Conservation (phyloP, 169 alveolate species). For the Eimeria brunetti region DNA sequence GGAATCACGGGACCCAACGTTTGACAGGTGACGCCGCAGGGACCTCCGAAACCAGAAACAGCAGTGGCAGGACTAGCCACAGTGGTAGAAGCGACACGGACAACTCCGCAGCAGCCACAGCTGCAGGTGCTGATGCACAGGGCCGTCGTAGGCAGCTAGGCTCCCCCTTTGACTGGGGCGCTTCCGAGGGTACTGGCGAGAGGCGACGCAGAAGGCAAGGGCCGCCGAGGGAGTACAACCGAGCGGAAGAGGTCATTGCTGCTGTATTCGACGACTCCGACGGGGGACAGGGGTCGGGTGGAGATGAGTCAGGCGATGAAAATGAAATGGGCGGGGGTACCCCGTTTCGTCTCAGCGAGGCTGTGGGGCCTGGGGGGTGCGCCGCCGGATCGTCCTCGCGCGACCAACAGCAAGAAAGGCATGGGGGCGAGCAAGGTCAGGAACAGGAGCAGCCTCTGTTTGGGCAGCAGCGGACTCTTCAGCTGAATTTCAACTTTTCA, state of each 20-base stretch:
- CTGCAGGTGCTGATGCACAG: slow-evolving; percentile 21
- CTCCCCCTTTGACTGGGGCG: slow-evolving; percentile 64
- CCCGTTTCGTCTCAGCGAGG: slow-evolving; percentile 42
- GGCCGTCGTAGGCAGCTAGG: slow-evolving; percentile 38
- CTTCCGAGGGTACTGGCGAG: slow-evolving; percentile 6
- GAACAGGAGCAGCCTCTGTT: slow-evolving; percentile 26
- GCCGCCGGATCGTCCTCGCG: background rate
- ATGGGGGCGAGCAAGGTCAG: background rate
- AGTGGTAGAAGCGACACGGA: background rate
- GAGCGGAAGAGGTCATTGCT: slow-evolving; percentile 70
- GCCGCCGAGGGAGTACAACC: slow-evolving; percentile 22
- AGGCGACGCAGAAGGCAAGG: slow-evolving; percentile 52
- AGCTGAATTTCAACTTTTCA: slow-evolving; percentile 55
- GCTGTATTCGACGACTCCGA: slow-evolving; percentile 54
- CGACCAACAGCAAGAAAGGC: background rate
- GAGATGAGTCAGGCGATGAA: slow-evolving; percentile 29
- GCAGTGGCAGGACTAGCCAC: background rate
- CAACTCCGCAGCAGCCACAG: background rate
- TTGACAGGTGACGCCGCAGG: background rate
- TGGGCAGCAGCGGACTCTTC: slow-evolving; percentile 53
- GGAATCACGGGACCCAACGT: background rate
- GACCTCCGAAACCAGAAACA: background rate
- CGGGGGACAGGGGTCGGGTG: slow-evolving; percentile 3
- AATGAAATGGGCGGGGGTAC: slow-evolving; percentile 38
- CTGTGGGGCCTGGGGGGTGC: slow-evolving; percentile 20